Conservation (phyloP, 257 asterid species). For the Cruciata laevipes region DNA sequence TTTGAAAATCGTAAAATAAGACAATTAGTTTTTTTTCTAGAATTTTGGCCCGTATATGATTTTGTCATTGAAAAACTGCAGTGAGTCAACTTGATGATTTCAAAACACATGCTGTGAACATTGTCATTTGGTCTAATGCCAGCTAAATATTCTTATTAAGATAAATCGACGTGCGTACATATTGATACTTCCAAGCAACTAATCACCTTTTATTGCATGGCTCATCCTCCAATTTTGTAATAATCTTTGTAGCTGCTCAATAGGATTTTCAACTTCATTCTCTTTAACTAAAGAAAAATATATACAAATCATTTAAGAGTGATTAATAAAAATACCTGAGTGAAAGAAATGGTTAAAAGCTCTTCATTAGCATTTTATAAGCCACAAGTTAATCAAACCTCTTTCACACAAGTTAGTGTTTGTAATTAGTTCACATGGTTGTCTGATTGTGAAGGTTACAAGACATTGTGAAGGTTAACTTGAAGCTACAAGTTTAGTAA, state of each 20-base stretch:
- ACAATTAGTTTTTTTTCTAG: neutral
- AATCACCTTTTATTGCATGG: neutral
- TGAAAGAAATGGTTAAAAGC: too few species aligned
- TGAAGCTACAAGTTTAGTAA: too few species aligned
- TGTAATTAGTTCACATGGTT: too few species aligned
- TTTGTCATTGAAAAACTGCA: neutral
- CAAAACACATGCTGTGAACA: neutral
- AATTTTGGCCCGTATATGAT: neutral
- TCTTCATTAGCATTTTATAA: too few species aligned
- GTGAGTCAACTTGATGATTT: slow-evolving; percentile 1
- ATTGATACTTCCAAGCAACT: neutral
- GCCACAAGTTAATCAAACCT: too few species aligned
- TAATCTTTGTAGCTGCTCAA: neutral
- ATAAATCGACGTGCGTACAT: neutral
- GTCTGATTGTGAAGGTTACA: too few species aligned
- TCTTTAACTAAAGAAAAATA: too few species aligned
- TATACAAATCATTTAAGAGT: too few species aligned
- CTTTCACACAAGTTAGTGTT: too few species aligned
- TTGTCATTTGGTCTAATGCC: neutral
- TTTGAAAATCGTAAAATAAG: neutral
- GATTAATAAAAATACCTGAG: too few species aligned
- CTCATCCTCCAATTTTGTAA: neutral
- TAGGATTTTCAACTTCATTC: too few species aligned
- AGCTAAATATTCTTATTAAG: neutral
- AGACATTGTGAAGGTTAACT: too few species aligned